Base-by-base conservation (phyloP, 306 rosid genomes). In the Datisca glomerata region DNA sequence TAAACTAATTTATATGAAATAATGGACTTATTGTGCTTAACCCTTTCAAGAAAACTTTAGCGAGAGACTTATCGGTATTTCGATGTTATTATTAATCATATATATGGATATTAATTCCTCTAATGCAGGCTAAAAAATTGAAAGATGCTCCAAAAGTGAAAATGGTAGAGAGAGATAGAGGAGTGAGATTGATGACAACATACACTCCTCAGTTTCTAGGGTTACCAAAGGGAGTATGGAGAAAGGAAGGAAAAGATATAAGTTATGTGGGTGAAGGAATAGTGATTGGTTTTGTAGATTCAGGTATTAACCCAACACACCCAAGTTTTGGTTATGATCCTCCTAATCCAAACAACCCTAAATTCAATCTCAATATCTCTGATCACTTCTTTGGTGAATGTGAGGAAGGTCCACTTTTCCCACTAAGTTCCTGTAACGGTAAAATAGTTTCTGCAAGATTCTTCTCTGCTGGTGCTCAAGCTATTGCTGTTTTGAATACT, bases 401-500 rank as follows among this genome's bases (percentile, higher is more conserved):
- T 32, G 59, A 77, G 53, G 24, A 61, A 0, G 98, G 91, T 25
- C 95, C 93, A 21, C 24, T 17, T 1, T 89, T 89, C 34, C 75
- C 79, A 1, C 44, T 53, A 4, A 47, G 24, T 49, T 78, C 76
- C 28, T 84, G 95, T 50, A 77, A 77, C 37, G 91, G 81, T 3
- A 89, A 89, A 64, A 72, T 89, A 18, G 65, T 75, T 9, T 63
- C 80, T 0, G 95, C 93, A 0, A 70, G 70, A 53, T 89, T 57
- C 63, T 80, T 83, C 75, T 70, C 86, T 0, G 70, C 77, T n/a
- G 97, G 97, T 27, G 95, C 86, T 60, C 37, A 65, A 56, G 86
- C 95, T 3, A 21, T 12, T 21, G 55, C 80, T 2, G 48, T 65
- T 21, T 80, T 83, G 16, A 66, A 83, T 42, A 16, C 93, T 64